These are phyloP conservation scores for Vitis rupestris DNA, from an alignment of 164 flowering plant species.

Conservation along the genomic window DNA sequence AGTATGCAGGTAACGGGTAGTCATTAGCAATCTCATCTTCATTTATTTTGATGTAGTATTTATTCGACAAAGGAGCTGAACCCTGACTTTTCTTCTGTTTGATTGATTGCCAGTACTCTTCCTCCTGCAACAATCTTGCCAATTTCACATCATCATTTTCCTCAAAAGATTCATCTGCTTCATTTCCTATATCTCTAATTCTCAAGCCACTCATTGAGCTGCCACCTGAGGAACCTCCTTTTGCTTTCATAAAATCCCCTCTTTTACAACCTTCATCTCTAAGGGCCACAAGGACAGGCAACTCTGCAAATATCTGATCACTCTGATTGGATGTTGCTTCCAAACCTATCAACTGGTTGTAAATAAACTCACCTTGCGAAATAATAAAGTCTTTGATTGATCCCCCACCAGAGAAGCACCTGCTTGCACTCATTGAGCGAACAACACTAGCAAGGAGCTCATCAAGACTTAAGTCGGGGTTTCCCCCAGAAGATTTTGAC, in stretches of 20 bases:
- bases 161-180: conserved; percentile 23
- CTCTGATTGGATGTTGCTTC: conserved; percentile 58
- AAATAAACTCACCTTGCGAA: conserved; percentile 81
- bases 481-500: conserved; percentile 62
- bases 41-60: conserved; percentile 76
- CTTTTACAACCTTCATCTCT: conserved; percentile 53
- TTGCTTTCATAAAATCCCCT: conserved; percentile 17
- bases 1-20: conserved; percentile 88
- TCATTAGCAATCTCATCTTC: conserved; percentile 96
- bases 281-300: conserved; percentile 65
- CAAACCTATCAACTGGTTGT: conserved; percentile 75
- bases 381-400: conserved; percentile 63
- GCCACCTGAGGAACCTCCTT: conserved; percentile 20
- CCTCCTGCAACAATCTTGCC: conserved; percentile 75
- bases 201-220: conserved; percentile 16
- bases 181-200: conserved; percentile 26
- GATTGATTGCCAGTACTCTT: conserved; percentile 69
- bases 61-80: conserved; percentile 32
- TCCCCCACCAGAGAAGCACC: conserved; percentile 45
- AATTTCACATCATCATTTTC: conserved; percentile 72
- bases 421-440: conserved; percentile 71
- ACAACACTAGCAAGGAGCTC: conserved; percentile 76
- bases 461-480: conserved; percentile 58
- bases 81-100: conserved; percentile 49
- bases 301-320: conserved; percentile 46